Evolutionary conservation across 352 stramenopile species (phyloP), one percentile per base, ranked within the genome.

Genomic region (Phytopythium litorale): DNA sequence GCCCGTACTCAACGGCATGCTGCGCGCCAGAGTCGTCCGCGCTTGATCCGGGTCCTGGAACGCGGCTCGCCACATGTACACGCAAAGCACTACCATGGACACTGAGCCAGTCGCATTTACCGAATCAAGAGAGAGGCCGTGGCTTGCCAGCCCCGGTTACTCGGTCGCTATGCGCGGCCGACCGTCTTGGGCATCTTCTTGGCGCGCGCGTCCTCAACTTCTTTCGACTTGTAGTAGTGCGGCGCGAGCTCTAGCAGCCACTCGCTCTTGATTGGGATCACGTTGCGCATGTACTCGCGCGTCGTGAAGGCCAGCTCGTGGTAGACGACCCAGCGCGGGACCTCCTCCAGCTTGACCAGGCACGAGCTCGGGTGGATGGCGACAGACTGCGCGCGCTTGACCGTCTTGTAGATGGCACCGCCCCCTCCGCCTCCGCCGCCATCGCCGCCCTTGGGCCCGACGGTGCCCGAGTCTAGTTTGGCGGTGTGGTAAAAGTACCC

Each of bases 401-500:
- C 89, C 7, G 98, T 99, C 82, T 99, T 97, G 78, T 99, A 99
- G 53, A 56, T 56, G n/a, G 51, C 51, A 1, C 51, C 51, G 16
- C 51, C 51, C 6, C 51, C 51, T 8, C 51, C 49, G 5, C 49
- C 49, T 18, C 51, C 48, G 11, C 23, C 48, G 13, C 23, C 23
- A 12, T 35, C 48, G 23, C 28, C 48, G 16, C 48, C 48, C 48
- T 54, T 54, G 7, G 51, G 51, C 16, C 51, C 51, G 30, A 57
- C 51, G 48, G 98, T 91, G 4, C 97, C 97, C 12, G 89, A 97
- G 61, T 98, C 89, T 18, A 99, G 74, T 69, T 98, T 98, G 23
- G 97, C 96, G 7, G 97, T 98, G 76, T 99, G 98, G 81, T 99
- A 99, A 71, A 99, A 99, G 86, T 98, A 99, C 23, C 98, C 98